Conservation (phyloP, 139 green algal genomes). For the Closterium sp. region DNA sequence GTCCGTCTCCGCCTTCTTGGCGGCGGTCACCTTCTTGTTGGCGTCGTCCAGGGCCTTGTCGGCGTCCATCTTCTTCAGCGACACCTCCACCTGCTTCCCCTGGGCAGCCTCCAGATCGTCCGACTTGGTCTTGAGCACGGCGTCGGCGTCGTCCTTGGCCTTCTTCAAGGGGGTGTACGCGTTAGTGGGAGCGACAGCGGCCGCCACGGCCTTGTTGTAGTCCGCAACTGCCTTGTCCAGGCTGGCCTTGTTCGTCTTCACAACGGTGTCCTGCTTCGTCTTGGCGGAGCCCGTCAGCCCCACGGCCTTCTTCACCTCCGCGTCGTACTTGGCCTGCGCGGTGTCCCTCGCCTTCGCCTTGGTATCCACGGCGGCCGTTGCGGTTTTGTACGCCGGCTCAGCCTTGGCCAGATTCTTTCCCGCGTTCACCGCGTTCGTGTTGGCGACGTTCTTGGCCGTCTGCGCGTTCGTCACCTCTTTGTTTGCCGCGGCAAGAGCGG, state of each 20-base stretch:
- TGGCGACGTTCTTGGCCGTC: background rate
- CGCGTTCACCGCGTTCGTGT: background rate
- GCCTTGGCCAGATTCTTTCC: background rate
- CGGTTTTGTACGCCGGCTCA: background rate
- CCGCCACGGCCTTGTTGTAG: background rate
- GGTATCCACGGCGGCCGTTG: background rate
- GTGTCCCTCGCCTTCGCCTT: background rate
- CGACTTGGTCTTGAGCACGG: background rate
- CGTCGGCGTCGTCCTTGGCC: background rate
- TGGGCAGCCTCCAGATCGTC: background rate
- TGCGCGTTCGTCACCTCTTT: background rate
- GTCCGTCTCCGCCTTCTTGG: background rate
- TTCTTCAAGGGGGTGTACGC: background rate
- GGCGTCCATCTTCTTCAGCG: background rate
- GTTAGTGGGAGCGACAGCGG: background rate
- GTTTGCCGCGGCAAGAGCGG: background rate
- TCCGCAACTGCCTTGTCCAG: background rate
- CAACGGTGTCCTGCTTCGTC: background rate
- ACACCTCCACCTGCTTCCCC: background rate
- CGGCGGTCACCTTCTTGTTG: background rate
- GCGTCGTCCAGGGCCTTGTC: background rate
- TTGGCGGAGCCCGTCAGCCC: background rate
- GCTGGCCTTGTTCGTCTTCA: background rate
- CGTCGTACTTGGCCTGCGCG: background rate
- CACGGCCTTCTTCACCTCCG: background rate